Conservation (phyloP, 306 rosid genomes). For the Potentilla sterilis region DNA sequence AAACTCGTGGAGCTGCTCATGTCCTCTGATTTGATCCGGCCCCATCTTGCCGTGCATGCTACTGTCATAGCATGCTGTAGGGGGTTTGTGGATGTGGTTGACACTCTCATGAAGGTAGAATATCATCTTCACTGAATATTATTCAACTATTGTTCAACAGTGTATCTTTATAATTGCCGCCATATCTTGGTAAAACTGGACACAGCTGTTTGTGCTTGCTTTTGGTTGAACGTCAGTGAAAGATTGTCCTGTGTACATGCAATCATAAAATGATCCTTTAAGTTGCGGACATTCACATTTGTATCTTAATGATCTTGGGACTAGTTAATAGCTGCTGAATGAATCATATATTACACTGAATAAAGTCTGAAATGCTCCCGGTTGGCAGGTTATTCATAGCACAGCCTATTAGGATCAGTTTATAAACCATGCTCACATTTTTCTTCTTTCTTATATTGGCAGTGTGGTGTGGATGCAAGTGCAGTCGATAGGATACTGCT, state of each 20-base stretch:
- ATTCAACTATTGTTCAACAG: not conserved
- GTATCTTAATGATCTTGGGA: not conserved
- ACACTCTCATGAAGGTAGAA: conserved; percentile 65
- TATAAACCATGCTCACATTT: conserved; percentile 9
- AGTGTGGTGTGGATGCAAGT: conserved; percentile 77
- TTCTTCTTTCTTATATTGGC: conserved; percentile 32
- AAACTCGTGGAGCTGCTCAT: conserved; percentile 63
- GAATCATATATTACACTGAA: not conserved
- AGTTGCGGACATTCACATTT: not conserved
- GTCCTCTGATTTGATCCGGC: conserved; percentile 83
- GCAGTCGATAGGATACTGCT: conserved; percentile 67
- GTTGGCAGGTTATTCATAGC: not conserved
- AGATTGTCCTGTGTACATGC: not conserved
- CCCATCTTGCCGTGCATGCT: conserved; percentile 74
- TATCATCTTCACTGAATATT: not conserved
- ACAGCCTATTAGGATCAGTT: not conserved
- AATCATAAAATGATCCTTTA: not conserved
- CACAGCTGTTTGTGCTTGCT: not conserved
- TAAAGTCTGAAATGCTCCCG: not conserved
- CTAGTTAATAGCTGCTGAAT: not conserved
- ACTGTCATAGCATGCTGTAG: conserved; percentile 80
- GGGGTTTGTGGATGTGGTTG: conserved; percentile 72
- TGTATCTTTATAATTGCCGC: conserved; percentile 8
- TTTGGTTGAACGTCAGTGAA: not conserved
- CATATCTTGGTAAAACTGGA: not conserved